phyloP scores from a whole-genome alignment of 2,329 filamentous ascomycete species.

The Dryadomyces sulphureus region DNA sequence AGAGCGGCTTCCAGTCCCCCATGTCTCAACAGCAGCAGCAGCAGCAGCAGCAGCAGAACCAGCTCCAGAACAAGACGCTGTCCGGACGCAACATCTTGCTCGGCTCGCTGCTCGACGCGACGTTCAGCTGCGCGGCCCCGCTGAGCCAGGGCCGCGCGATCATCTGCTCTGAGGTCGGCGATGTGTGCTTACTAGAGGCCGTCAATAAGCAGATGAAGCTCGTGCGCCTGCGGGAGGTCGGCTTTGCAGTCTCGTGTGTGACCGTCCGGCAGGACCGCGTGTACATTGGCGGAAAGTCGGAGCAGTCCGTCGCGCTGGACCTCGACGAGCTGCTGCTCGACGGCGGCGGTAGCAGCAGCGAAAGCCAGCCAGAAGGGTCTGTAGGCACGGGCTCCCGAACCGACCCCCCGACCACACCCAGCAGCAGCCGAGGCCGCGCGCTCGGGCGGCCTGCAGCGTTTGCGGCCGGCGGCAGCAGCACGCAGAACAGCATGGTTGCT shows the following conservation, averaged over 20 bases:
- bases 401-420: neutral
- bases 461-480: slow-evolving; percentile 4
- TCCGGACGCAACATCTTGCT: slow-evolving; percentile 79
- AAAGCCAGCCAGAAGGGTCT: slow-evolving; percentile 2
- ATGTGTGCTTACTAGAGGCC: slow-evolving; percentile 80
- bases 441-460: slow-evolving; percentile 15
- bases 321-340: slow-evolving; percentile 29
- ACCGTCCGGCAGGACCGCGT: slow-evolving; percentile 42
- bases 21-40: slow-evolving; percentile 15
- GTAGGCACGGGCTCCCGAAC: neutral
- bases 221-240: slow-evolving; percentile 47
- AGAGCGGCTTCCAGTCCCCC: slow-evolving; percentile 18
- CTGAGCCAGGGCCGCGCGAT: slow-evolving; percentile 63
- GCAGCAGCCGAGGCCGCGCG: slow-evolving; percentile 10
- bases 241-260: slow-evolving; percentile 55
- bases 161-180: slow-evolving; percentile 74
- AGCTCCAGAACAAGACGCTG: slow-evolving; percentile 46
- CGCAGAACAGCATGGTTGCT: slow-evolving; percentile 37
- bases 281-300: slow-evolving; percentile 56
- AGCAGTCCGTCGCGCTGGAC: slow-evolving; percentile 38
- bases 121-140: slow-evolving; percentile 63
- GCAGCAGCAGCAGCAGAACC: slow-evolving; percentile 1
- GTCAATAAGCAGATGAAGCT: slow-evolving; percentile 57
- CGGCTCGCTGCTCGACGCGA: slow-evolving; percentile 65
- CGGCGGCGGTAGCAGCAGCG: too few species aligned